Evolutionary conservation across 768 basidiomycete species (phyloP), one percentile per base, ranked within the genome.

Genomic region (Russula sp.): DNA sequence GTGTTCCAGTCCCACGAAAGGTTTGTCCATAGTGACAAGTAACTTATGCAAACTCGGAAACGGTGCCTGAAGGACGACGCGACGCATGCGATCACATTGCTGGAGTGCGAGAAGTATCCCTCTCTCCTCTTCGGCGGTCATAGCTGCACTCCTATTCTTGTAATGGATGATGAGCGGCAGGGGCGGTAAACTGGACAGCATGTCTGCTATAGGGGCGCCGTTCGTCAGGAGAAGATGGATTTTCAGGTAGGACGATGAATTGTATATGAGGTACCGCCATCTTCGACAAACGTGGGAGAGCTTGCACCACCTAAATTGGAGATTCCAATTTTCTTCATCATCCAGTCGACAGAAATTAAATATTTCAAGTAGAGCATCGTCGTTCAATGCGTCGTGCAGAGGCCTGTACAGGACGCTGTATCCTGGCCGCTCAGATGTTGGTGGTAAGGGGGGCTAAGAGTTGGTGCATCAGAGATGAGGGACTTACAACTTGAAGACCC

Each of bases 271-370:
- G 22, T 22, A 8, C 40, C 22, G 50, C 58, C 58, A 59, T 34
- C n/a, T 59, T 22, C 40, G 58, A 44, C 22, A 44, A 4, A 59
- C 50, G n/a, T 59, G 58, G 6, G 58, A 52, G 50, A 59, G 58
- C n/a, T 27, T 44, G 58, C 50, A 34, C 58, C 58, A 59, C n/a
- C 8, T 27, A 27, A 42, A 20, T 44, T n/a, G 49, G 13, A 42
- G n/a, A 34, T 59, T 52, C 58, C 58, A 59, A 14, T 13, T 5
- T 27, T 42, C 4, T 37, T 52, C 39, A 13, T 52, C 50, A 3
- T 22, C 18, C 31, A 59, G 13, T 5, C 50, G 40, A 52, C 4
- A 59, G 11, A 20, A 27, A 10, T 52, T 22, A 40, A 59, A 52
- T 22, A 59, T 44, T 1, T 3, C 4, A 1, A 59, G 49, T n/a